Base-by-base conservation (phyloP, 176 grass and related monocot genomes). In the Cenchrus fungigraminus region DNA sequence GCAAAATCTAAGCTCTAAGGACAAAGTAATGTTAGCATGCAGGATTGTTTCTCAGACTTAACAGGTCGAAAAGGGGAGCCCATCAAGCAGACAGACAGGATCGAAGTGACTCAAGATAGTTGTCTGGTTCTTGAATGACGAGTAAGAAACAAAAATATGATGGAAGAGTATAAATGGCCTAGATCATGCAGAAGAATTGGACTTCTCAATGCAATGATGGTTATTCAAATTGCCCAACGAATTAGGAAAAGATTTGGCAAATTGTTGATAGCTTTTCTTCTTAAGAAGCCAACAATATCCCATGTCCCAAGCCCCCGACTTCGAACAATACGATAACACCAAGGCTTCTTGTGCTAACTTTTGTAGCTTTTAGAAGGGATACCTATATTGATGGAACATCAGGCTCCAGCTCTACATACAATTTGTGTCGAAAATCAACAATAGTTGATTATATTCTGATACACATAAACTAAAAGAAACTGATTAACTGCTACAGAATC, bases 401-500 rank as follows among this genome's bases (percentile, higher is more conserved):
- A 4, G 22, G 20, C 12, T 57, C 9, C 58, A 80, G 13, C 59
- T 34, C 31, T 67, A 60, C 16, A 16, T 73, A 34, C 11, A 83
- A 83, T 52, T 32, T 67, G 19, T 44, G 45, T 64, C 47, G 9
- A 65, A 20, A 77, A 72, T 71, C 9, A 61, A 50, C 19, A 88
- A 2, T 14, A 65, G 5, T 20, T 72, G 2, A 12, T 20, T 47
- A 65, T 79, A 73, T 22, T 73, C 6, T 65, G 20, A 20, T 53
- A 44, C n/a, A 55, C 54, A 68, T 78, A 83, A 10, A 79, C 2
- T 63, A 53, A 9, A 52, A 10, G 6, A 83, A 54, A 78, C 15
- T 77, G 45, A 76, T 22, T 17, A 44, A 29, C 12, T 63, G n/a
- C 25, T 64, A 2, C 31, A 88, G 60, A 64, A 45, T 51, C 19